A percentile compares a stretch with the other conserved stretches of the same genome.
Conservation (phyloP, 1,284 basidiomycete species). For the Puccinia polysora region DNA sequence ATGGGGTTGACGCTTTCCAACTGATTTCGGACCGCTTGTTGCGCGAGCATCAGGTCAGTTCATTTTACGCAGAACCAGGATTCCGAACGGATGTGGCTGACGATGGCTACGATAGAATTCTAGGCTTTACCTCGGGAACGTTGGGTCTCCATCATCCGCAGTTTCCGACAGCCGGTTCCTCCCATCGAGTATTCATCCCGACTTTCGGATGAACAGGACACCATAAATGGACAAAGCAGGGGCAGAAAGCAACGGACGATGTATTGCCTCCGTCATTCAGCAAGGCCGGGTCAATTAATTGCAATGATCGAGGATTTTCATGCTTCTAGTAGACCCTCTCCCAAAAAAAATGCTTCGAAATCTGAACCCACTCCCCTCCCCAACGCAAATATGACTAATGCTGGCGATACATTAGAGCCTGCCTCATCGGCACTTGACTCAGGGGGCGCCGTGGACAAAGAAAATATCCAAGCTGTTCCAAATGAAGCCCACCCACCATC, state of each 20-base stretch:
- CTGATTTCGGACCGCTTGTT: constrained; percentile 24
- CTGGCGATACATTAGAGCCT: not conserved
- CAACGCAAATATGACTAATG: not conserved
- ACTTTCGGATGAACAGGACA: not conserved
- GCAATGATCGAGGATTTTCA: constrained; percentile 37
- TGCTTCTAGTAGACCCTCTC: constrained; percentile 19
- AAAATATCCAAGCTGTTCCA: not conserved
- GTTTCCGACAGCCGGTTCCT: constrained; percentile 28
- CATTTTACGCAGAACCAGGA: not conserved
- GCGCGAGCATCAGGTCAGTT: constrained; percentile 34
- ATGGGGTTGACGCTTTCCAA: constrained; percentile 25
- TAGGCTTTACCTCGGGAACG: constrained; percentile 22
- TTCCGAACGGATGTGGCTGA: not conserved
- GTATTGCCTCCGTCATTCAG: constrained; percentile 34
- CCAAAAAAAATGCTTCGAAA: not conserved
- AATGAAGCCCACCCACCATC: not conserved
- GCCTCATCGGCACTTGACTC: no score
- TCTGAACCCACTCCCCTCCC: not conserved
- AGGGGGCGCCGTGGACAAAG: not conserved
- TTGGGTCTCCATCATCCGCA: constrained; percentile 22
- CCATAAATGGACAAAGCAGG: not conserved
- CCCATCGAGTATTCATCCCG: constrained; percentile 9
- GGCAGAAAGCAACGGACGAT: constrained; percentile 22
- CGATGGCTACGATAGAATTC: not conserved
- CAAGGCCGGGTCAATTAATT: constrained; percentile 19